These are phyloP conservation scores for Russula virescens DNA, from an alignment of 768 basidiomycete species.

Conservation along the genomic window DNA sequence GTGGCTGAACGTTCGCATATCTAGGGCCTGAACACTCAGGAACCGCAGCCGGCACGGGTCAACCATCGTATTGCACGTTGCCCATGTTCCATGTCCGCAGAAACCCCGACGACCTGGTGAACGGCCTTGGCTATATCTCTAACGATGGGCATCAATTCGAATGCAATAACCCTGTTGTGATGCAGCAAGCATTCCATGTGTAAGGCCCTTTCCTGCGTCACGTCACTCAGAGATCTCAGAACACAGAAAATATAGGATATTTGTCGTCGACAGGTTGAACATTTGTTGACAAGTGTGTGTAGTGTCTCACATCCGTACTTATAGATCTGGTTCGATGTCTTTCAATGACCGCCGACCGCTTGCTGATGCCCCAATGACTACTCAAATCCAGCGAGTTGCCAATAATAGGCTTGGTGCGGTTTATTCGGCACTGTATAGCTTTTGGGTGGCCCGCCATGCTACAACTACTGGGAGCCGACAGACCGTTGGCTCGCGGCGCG, in stretches of 20 bases:
- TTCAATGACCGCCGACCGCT: constrained; percentile 39
- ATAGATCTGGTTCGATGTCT: constrained; percentile 50
- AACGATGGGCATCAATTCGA: constrained; percentile 50
- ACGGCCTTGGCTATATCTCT: constrained; percentile 44
- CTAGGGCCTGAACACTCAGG: constrained; percentile 48
- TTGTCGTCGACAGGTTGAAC: constrained; percentile 49
- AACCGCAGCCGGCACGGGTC: constrained; percentile 28
- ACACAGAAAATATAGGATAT: constrained; percentile 32
- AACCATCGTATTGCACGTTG: constrained; percentile 50
- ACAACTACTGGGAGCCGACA: constrained; percentile 30
- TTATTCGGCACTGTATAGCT: constrained; percentile 44
- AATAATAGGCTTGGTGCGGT: constrained; percentile 54
- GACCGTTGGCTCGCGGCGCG: constrained; percentile 33
- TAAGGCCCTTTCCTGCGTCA: constrained; percentile 31
- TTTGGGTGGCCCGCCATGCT: constrained; percentile 49
- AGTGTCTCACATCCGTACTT: neutral
- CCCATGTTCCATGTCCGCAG: constrained; percentile 46
- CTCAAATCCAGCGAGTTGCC: constrained; percentile 32
- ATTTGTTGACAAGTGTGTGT: neutral
- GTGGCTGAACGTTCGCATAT: neutral
- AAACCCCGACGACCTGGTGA: constrained; percentile 28
- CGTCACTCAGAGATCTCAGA: neutral
- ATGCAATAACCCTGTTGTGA: constrained; percentile 48
- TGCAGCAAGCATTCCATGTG: constrained; percentile 57
- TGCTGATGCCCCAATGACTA: constrained; percentile 36